Base-by-base conservation (phyloP, 371 early-diverging fungal species). In the Syncephalis fuscata region DNA sequence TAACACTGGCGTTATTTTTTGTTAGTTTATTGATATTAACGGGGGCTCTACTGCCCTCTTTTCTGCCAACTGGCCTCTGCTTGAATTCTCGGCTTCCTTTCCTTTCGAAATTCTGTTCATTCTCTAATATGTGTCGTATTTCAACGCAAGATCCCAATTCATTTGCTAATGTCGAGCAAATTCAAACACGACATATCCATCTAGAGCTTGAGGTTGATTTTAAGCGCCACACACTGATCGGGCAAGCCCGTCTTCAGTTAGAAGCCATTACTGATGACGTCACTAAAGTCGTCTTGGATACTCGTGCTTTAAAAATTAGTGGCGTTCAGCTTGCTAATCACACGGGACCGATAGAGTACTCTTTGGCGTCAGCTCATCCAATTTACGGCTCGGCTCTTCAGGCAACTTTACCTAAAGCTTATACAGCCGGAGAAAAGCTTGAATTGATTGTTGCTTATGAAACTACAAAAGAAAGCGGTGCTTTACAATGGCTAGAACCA, bases 401-500 rank as follows among this genome's bases (percentile, higher is more conserved):
- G 4, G 67, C 90, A 52, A 50, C 61, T 15, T 64, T 88, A 15
- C 67, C 67, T n/a, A 51, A 60, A 50, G 32, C 63, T 16, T 56
- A 73, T 21, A 51, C 47, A 27, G 59, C 59, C 48, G 66, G 65
- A 26, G 66, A 65, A 17, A 54, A 59, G 38, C 59, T 78, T 46
- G 63, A 68, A 48, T 43, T 88, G 46, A 58, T 63, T 39, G 67
- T 95, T 45, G 68, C 63, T 16, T 95, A 93, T 56, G 60, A 76
- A 22, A 94, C 95, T 38, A 86, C 89, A 1, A 62, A 68, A 15
- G 66, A 80, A 51, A 78, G 87, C 60, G 80, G 82, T 17, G 93
- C 93, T 51, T 66, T 84, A 39, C 95, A 94, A 68, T 95, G 85
- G 65, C 70, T 95, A 59, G 77, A 79, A 40, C 88, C 92, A 14